Conservation (phyloP, 163 green algal species). For the Scenedesmus sp. region DNA sequence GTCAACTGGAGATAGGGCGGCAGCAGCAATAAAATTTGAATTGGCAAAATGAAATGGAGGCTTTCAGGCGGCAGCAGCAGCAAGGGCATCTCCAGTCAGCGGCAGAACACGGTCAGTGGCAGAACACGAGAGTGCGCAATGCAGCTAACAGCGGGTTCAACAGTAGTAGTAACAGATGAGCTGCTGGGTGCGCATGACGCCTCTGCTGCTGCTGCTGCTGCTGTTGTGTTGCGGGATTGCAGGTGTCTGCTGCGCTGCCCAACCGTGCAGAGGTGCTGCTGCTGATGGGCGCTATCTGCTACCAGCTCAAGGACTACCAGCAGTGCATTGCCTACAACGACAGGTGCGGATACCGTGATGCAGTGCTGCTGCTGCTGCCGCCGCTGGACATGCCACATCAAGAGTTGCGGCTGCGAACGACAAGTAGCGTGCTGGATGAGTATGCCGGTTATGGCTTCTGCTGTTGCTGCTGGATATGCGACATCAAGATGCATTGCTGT, state of each 20-base stretch:
- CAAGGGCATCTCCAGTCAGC: not conserved
- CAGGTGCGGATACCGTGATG: conserved; percentile 64
- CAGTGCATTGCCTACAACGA: conserved; percentile 78
- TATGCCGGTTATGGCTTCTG: too few species aligned
- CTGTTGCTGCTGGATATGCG: not conserved
- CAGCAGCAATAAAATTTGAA: not conserved
- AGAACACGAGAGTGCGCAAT: not conserved
- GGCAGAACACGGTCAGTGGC: not conserved
- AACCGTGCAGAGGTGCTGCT: conserved; percentile 75
- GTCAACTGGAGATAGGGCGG: too few species aligned
- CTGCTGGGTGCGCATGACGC: too few species aligned
- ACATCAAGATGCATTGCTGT: too few species aligned
- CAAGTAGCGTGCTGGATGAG: not conserved
- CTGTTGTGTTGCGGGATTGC: not conserved
- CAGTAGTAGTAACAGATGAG: not conserved
- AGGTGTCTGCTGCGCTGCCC: conserved; percentile 38
- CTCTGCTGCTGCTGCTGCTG: not conserved
- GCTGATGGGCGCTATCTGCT: conserved; percentile 82
- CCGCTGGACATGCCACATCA: not conserved
- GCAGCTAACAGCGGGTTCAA: not conserved
- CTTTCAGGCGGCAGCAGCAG: not conserved
- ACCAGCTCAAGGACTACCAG: conserved; percentile 81
- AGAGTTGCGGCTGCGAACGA: not conserved
- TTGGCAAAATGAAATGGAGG: too few species aligned
- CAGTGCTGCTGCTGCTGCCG: conserved; percentile 15